A percentile compares a stretch with the other conserved stretches of the same genome.
Conservation (phyloP, 176 grass and related monocot genomes). For the Eragrostis nindensis region DNA sequence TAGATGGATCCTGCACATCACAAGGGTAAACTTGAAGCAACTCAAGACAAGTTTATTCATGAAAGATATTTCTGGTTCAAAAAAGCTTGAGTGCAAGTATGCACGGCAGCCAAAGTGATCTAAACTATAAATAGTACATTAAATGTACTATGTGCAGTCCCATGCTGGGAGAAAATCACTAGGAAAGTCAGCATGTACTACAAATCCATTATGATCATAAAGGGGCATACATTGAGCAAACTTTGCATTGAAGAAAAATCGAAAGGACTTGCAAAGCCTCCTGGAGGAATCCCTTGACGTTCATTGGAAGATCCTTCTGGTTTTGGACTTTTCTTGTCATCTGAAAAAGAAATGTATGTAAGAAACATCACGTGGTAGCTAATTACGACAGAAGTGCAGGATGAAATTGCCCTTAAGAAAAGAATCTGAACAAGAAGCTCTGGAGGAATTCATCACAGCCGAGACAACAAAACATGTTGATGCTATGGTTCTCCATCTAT, state of each 20-base stretch:
- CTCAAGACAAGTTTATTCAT: not conserved
- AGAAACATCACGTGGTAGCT: slow-evolving; percentile 10
- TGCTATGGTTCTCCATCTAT: not conserved
- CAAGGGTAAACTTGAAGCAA: slow-evolving; percentile 15
- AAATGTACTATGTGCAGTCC: not conserved
- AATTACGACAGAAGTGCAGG: not conserved
- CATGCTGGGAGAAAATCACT: not conserved
- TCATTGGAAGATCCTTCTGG: slow-evolving; percentile 67
- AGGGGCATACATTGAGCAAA: slow-evolving; percentile 72
- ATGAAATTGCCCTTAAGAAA: not conserved
- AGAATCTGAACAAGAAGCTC: slow-evolving; percentile 5
- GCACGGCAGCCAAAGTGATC: slow-evolving; percentile 8
- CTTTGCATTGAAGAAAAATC: slow-evolving; percentile 80
- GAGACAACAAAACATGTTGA: not conserved
- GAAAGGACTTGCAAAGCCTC: slow-evolving; percentile 59
- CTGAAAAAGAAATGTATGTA: slow-evolving; percentile 35
- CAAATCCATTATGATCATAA: not conserved
- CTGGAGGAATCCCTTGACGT: slow-evolving; percentile 40
- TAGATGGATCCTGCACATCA: slow-evolving; percentile 79
- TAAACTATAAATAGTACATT: not conserved
- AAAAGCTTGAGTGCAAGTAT: slow-evolving; percentile 28
- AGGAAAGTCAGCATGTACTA: slow-evolving; percentile 5
- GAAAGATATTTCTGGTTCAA: slow-evolving; percentile 10
- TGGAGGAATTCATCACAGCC: not conserved
- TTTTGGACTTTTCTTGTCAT: slow-evolving; percentile 63